Evolutionary conservation across 495 filamentous ascomycete genomes (phyloP), one percentile per base, ranked within the genome.

Genomic region (Apiosordaria backusii): DNA sequence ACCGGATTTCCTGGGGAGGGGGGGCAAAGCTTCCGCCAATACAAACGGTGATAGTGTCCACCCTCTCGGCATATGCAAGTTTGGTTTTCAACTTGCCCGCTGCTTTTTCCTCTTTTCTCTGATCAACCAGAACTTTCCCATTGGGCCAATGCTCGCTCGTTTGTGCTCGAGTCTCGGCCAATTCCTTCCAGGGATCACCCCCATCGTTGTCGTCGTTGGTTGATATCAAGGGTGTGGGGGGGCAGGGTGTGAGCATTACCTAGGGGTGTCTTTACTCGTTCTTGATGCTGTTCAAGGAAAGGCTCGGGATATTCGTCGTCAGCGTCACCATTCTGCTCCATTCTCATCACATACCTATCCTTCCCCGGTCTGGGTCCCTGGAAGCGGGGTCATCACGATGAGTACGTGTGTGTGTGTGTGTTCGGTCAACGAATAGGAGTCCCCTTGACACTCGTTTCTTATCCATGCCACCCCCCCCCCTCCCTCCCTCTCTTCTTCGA

Each of bases 321-420:
- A 76, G 74, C 74, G 63, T 70, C 70, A 76, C 75, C 65, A 69
- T 74, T 65, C 65, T 67, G n/a, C n/a, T n/a, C n/a, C 70, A 54
- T 65, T 67, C 69, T 72, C 72, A 72, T 70, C 71, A 59, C 24
- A 59, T 59, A 22, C 1, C 22, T 59, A 63, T 76, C n/a, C n/a
- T 72, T 67, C 70, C 67, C 78, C 70, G 68, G 70, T 70, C 68
- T 72, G 71, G 13, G n/a, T n/a, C n/a, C 18, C 53, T 24, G 53
- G 23, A 69, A 79, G 80, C 79, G 78, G 79, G 82, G 77, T 79
- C 73, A 72, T 62, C 71, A 78, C 74, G 75, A 78, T 76, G 78
- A 80, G 78, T 82, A 72, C n/a, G n/a, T n/a, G 79, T 77, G 78
- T 77, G 79, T 68, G 75, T 74, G 16, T 7, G 35, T 15, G 3